Evolutionary conservation across 1,139 yeast genomes (phyloP), one percentile per base, ranked within the genome.

Genomic region (Kodamaea suecica): DNA sequence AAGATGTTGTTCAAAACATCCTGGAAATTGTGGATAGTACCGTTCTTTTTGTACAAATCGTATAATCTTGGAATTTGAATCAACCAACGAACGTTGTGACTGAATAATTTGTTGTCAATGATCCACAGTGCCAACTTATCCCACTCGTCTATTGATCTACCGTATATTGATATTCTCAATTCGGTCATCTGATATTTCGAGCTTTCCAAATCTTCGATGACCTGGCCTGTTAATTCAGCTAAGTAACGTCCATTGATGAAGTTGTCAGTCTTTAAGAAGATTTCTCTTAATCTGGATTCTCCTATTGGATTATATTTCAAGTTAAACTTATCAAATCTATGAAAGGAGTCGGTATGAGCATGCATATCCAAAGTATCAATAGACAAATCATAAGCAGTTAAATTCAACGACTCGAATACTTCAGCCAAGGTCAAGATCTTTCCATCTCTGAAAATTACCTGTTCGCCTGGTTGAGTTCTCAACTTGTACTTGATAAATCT

Each of bases 301-400:
- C 99, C 99, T 51, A 94, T 84, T 14, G 99, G 99, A 53, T 94
- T 94, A 66, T 94, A 94, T 61, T 94, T 94, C 63, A 94, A 73
- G 59, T 94, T 94, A 72, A 94, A 94, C 63, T 94, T 94, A 63
- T 94, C 99, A 55, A 94, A 94, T 51, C 98, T 76, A 61, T 94
- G 98, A 74, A 94, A 94, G 0, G 97, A 84, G 55, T 94, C 98
- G 43, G 92, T 86, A 59, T 94, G 98, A 3, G 99, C 97, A 61
- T 94, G 99, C 99, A 94, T 94, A 61, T 94, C 98, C 47, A 94
- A 74, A 1, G 98, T 92, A 53, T 94, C 99, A 51, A 94, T 92
- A 38, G 95, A 84, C 43, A 94, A 69, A 56, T 94, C 98, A 56
- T 94, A 94, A 1, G 97, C 97, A 0, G 95, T 82, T 43, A 94